Conservation (phyloP, 768 basidiomycete species). For the Pleurotus salmoneostramineus region DNA sequence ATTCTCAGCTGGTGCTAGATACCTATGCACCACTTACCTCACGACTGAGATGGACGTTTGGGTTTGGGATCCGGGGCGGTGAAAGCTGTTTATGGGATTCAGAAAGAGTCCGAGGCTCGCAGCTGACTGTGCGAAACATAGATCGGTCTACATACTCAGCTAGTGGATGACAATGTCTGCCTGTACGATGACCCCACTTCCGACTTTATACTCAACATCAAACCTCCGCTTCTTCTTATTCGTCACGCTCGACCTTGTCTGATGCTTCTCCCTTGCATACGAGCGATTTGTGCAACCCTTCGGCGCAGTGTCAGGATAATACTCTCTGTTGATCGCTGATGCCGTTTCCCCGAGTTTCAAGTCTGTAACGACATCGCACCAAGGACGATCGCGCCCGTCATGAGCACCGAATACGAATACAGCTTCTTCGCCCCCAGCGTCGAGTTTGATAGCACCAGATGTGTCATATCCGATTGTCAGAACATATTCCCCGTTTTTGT, state of each 20-base stretch:
- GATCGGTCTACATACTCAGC: too few relatives aligned
- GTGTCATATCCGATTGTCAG: background rate
- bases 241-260: background rate
- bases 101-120: too few relatives aligned
- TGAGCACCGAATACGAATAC: background rate
- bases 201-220: background rate
- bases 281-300: background rate
- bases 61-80: too few relatives aligned
- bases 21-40: too few relatives aligned
- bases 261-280: background rate
- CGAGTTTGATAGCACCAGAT: background rate
- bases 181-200: background rate
- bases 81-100: too few relatives aligned
- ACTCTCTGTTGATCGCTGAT: background rate
- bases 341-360: background rate
- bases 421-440: background rate
- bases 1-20: too few relatives aligned
- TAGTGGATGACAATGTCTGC: conserved; percentile 2
- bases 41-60: too few relatives aligned
- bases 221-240: conserved; percentile 1
- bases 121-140: too few relatives aligned
- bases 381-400: background rate
- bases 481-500: background rate
- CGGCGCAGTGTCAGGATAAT: background rate
- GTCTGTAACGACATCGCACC: conserved; percentile 1